phyloP scores from a whole-genome alignment of 331 rosid genomes.

The Arachis monticola region DNA sequence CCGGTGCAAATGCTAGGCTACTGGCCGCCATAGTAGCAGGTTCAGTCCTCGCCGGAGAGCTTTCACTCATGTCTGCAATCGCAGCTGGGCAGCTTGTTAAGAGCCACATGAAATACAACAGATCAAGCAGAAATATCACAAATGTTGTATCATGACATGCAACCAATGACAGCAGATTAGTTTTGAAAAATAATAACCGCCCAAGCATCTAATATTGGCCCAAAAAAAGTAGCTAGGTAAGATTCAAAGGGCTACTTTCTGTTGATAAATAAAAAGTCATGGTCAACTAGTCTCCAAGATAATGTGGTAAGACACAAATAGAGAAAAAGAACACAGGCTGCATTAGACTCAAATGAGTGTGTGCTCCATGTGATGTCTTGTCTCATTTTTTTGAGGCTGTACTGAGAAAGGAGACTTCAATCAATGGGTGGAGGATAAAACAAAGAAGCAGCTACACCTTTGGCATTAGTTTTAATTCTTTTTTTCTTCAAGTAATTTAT shows the following conservation, averaged over 20 bases:
- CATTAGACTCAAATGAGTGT: background rate
- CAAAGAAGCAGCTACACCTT: constrained; percentile 28
- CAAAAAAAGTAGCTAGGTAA: background rate
- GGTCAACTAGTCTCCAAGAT: constrained; percentile 26
- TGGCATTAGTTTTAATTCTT: constrained; percentile 22
- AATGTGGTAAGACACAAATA: constrained; percentile 14
- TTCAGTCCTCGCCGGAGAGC: constrained; percentile 70
- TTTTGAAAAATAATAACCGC: constrained; percentile 5
- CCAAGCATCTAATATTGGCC: constrained; percentile 20
- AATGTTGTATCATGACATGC: constrained; percentile 43
- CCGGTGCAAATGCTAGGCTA: constrained; percentile 67
- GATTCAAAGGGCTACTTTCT: constrained; percentile 22
- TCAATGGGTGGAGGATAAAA: constrained; percentile 29
- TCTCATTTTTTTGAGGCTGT: constrained; percentile 31
- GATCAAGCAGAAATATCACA: constrained; percentile 61
- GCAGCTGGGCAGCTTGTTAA: constrained; percentile 69
- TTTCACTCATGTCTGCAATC: constrained; percentile 75
- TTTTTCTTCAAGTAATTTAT: background rate
- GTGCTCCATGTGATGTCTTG: constrained; percentile 32
- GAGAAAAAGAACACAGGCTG: background rate
- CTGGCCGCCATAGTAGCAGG: constrained; percentile 67
- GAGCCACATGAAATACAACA: constrained; percentile 79
- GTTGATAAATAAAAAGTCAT: constrained; percentile 15
- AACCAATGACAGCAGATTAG: background rate
- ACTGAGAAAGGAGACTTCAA: constrained; percentile 30